Base-by-base conservation (phyloP, 164 flowering plant species). In the Macadamia integrifolia region DNA sequence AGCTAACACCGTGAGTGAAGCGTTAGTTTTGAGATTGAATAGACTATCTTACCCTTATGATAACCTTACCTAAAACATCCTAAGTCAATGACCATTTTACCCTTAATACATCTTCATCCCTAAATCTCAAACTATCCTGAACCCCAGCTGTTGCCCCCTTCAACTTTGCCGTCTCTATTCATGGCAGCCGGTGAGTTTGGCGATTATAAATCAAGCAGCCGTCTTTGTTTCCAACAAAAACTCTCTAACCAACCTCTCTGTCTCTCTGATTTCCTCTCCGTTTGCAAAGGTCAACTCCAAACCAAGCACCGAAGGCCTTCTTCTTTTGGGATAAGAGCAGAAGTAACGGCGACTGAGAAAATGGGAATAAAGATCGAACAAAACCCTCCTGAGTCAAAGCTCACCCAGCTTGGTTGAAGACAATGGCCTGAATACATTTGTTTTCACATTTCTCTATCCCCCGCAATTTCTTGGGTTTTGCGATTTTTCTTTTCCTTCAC, bases 371-470 rank as follows among this genome's bases (percentile, higher is more conserved):
- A 84, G 75, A 77, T 91, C 44, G 80, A 82, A 61, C 79, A 56
- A 35, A 87, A 86, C 75, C 93, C 97, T 64, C 81, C 89, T 30
- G 93, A 91, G 61, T 76, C 97, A 53, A 86, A 79, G 68, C 92
- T 88, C 64, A 46, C 87, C 28, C 74, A 85, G 8, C 91, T 91
- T 44, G 93, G 92, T 91, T 15, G 68, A 23, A 23, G 83, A 46
- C 40, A 35, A 5, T 91, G 97, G 97, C 87, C 97, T 78, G 87
- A 88, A 93, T 88, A 82, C 29, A 70, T 43, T 23, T 42, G 9
- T 53, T 50, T 55, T 64, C 70, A 17, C 69, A 6, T 55, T 18
- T 58, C 42, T 48, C 12, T 66, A 1, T 29, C 23, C 13, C 14
- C 50, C 56, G 28, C 17, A 8, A n/a, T 4, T 3, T 14, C 6